phyloP scores from a whole-genome alignment of 495 filamentous ascomycete genomes.

The Xylaria flabelliformis region DNA sequence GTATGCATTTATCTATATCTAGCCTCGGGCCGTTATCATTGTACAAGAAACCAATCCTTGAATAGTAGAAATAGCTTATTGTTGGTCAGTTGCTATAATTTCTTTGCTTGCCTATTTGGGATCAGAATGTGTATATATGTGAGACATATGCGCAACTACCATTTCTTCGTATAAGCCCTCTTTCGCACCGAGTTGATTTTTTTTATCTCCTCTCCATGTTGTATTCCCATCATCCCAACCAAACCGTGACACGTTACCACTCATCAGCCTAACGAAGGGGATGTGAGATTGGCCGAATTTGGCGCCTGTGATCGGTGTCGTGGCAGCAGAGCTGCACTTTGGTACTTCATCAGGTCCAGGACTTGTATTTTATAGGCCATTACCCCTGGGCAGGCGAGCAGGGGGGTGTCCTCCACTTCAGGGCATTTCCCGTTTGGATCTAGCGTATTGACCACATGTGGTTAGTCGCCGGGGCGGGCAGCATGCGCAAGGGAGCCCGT shows the following conservation, averaged over 20 bases:
- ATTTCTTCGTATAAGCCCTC: background rate
- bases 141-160: background rate
- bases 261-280: conserved; percentile 3
- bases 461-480: conserved; percentile 12
- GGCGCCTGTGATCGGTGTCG: conserved; percentile 10
- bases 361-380: background rate
- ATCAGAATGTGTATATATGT: background rate
- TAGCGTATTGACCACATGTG: conserved; percentile 14
- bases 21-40: background rate
- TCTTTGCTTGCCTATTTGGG: background rate
- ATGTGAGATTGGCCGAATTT: conserved; percentile 8
- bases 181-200: background rate
- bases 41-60: background rate
- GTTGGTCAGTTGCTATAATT: background rate
- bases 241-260: conserved; percentile 6
- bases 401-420: background rate
- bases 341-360: background rate
- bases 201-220: background rate
- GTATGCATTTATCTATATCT: conserved; percentile 4
- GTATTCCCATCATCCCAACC: background rate
- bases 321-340: conserved; percentile 8
- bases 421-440: conserved; percentile 11
- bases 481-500: conserved; percentile 7
- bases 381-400: conserved; percentile 8
- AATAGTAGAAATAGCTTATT: background rate